A percentile compares a stretch with the other conserved stretches of the same genome.
phyloP scores from a whole-genome alignment of 139 green algal species.

The Coelastrella sp. region DNA sequence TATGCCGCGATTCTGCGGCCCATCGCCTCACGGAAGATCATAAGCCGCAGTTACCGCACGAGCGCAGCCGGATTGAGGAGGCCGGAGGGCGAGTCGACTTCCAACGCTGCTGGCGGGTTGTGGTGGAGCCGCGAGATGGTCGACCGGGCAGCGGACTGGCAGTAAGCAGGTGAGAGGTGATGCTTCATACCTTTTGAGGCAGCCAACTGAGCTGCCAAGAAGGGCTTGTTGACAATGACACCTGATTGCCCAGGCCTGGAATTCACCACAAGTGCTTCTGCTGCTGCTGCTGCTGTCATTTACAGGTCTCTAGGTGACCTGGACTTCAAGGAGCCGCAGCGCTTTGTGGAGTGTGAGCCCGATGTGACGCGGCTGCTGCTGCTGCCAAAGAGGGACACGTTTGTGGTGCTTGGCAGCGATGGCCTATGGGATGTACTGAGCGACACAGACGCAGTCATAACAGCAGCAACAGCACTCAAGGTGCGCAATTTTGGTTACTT shows the following conservation, averaged over 20 bases:
- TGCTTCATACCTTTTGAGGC: neutral
- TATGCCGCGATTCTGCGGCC: slow-evolving; percentile 59
- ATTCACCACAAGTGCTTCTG: neutral
- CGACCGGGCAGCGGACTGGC: slow-evolving; percentile 73
- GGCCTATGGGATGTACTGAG: slow-evolving; percentile 69
- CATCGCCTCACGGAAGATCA: slow-evolving; percentile 81
- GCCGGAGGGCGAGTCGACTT: slow-evolving; percentile 73
- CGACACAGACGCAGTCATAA: slow-evolving; percentile 61
- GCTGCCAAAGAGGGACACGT: slow-evolving; percentile 53
- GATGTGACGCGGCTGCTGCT: slow-evolving; percentile 64
- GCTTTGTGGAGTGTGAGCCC: slow-evolving; percentile 66
- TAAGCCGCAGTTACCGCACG: slow-evolving; percentile 74
- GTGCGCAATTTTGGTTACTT: neutral
- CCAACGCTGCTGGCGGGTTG: slow-evolving; percentile 80
- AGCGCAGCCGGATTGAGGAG: slow-evolving; percentile 62
- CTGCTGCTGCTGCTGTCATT: neutral
- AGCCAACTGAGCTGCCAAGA: neutral
- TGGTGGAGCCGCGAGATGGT: slow-evolving; percentile 72
- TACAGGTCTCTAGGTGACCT: slow-evolving; percentile 74
- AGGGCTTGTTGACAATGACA: no score
- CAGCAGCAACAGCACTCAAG: slow-evolving; percentile 14
- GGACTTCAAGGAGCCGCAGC: slow-evolving; percentile 80
- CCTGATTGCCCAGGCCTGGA: neutral
- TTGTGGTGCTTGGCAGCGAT: slow-evolving; percentile 51
- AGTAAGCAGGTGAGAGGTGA: slow-evolving; percentile 64